Evolutionary conservation across 1,284 basidiomycete genomes (phyloP).

Genomic region (Ganoderma lingzhi): DNA sequence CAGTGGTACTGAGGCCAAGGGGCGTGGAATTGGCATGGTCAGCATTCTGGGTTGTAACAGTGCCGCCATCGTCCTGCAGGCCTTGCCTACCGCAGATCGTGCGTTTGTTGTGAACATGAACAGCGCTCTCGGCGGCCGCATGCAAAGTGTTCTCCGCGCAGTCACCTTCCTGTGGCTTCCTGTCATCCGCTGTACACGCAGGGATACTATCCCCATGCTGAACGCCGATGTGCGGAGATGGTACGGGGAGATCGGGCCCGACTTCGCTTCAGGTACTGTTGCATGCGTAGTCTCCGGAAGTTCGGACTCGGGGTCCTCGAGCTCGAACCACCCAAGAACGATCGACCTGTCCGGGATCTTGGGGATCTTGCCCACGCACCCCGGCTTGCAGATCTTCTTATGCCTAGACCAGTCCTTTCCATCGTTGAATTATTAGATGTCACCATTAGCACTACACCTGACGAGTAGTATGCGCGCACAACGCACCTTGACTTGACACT

Average conservation of each 20-base stretch:
- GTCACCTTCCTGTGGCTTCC: background rate
- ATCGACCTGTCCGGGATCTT: background rate
- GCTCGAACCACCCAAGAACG: background rate
- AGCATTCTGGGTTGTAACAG: no score
- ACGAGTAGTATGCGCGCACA: background rate
- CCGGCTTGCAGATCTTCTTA: constrained; percentile 5
- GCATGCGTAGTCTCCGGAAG: background rate
- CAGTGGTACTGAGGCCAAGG: no score
- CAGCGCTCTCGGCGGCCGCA: no score
- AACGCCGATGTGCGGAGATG: background rate
- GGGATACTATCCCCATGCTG: background rate
- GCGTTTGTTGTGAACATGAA: no score
- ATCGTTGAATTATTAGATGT: no score
- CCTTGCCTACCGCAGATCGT: no score
- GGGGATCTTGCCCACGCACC: background rate
- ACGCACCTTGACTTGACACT: background rate
- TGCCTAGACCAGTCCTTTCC: background rate
- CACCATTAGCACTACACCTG: background rate
- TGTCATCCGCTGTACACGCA: background rate
- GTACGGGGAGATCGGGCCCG: background rate
- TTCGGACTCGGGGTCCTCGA: background rate
- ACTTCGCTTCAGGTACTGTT: background rate
- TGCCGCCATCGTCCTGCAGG: no score
- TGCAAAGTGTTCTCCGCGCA: background rate
- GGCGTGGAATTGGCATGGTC: no score